phyloP scores from a whole-genome alignment of 169 alveolate genomes.

The Cryptosporidium parvum region DNA sequence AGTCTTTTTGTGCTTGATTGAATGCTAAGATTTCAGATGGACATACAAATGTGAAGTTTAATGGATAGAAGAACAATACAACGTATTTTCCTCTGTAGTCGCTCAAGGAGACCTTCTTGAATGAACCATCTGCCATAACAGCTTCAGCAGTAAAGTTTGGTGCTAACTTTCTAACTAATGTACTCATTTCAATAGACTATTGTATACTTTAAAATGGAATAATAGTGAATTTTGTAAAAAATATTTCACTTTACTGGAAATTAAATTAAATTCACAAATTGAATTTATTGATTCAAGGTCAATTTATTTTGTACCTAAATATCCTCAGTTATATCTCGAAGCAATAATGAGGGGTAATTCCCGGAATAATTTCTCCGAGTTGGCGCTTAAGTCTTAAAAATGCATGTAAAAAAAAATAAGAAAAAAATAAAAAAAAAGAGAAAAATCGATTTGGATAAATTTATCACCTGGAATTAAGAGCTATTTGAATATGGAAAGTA shows the following conservation, averaged over 20 bases:
- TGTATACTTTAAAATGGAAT: not conserved
- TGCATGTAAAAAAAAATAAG: not conserved
- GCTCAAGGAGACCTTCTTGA: conserved; percentile 89
- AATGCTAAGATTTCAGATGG: conserved; percentile 99
- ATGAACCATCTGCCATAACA: conserved; percentile 92
- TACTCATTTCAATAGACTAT: conserved; percentile 2
- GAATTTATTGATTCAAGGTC: not conserved
- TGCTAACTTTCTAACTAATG: conserved; percentile 85
- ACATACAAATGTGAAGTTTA: conserved; percentile 99
- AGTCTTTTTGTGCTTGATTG: conserved; percentile 91
- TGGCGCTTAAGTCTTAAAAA: not conserved
- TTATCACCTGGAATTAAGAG: not conserved
- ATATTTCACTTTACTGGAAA: not conserved
- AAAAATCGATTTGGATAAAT: not conserved
- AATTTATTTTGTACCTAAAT: not conserved
- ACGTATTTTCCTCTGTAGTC: conserved; percentile 96
- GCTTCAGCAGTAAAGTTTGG: conserved; percentile 96
- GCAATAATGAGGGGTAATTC: not conserved
- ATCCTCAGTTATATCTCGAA: conserved; percentile 17
- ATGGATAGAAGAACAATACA: conserved; percentile 98
- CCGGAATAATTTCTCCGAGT: not conserved
- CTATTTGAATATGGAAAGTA: no score
- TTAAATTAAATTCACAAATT: not conserved
- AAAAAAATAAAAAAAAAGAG: not conserved
- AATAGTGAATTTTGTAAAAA: not conserved